phyloP scores from a whole-genome alignment of 352 stramenopile species.

The Globisporangium alternatum region DNA sequence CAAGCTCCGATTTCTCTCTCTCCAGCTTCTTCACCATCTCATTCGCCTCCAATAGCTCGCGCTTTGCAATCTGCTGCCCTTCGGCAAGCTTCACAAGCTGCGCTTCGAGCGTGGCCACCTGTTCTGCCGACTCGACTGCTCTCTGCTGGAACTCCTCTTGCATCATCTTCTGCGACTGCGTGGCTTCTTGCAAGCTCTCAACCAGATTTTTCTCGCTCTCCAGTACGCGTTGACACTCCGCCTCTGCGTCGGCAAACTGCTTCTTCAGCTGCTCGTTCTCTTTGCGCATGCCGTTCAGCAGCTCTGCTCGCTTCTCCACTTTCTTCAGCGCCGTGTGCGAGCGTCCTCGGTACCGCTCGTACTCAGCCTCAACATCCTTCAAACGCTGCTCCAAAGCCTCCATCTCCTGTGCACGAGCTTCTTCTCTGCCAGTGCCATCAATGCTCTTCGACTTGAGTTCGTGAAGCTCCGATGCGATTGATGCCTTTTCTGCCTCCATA shows the following conservation, averaged over 20 bases:
- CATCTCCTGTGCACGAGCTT: constrained; percentile 26
- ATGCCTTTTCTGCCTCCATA: constrained; percentile 13
- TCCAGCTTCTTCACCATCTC: constrained; percentile 13
- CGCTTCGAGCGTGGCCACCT: constrained; percentile 25
- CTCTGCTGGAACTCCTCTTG: constrained; percentile 40
- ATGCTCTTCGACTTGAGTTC: constrained; percentile 24
- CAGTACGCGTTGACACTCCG: constrained; percentile 9
- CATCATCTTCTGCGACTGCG: constrained; percentile 27
- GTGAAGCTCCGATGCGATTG: constrained; percentile 18
- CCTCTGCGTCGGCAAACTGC: constrained; percentile 24
- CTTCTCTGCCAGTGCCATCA: constrained; percentile 11
- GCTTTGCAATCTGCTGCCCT: constrained; percentile 14
- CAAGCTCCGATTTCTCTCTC: constrained; percentile 9
- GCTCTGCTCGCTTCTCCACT: constrained; percentile 72
- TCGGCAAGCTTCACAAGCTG: constrained; percentile 24
- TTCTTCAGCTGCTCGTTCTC: constrained; percentile 54
- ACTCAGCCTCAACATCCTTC: constrained; percentile 38
- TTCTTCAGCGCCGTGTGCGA: constrained; percentile 79
- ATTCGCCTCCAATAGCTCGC: constrained; percentile 21
- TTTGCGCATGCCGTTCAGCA: constrained; percentile 78
- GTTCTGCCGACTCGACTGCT: constrained; percentile 22
- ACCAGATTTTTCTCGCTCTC: constrained; percentile 18
- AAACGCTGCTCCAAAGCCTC: constrained; percentile 34
- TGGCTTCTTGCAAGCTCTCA: constrained; percentile 28
- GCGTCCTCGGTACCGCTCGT: constrained; percentile 62